Percentiles rank a stretch among this genome's conserved stretches.
Conservation (phyloP, 2,329 filamentous ascomycete genomes). For the Alternaria viburni region DNA sequence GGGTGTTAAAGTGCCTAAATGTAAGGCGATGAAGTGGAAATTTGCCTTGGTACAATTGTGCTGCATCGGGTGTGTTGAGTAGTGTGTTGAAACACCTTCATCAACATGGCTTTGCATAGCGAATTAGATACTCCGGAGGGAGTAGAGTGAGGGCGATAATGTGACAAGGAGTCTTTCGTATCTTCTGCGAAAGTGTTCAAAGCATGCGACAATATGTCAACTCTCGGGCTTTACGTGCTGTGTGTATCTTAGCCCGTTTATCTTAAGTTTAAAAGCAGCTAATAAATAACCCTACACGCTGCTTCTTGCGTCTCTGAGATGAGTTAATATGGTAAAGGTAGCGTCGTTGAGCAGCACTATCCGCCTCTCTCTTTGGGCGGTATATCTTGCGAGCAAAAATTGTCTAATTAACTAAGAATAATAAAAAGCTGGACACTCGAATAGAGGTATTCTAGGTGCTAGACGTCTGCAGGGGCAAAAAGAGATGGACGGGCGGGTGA, state of each 20-base stretch:
- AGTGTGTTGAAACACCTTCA: not conserved
- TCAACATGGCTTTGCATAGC: not conserved
- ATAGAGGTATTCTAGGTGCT: not conserved
- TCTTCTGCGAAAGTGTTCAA: not conserved
- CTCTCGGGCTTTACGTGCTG: not conserved
- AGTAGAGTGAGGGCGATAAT: not conserved
- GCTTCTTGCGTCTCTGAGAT: not conserved
- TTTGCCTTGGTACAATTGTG: not conserved
- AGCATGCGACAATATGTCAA: not conserved
- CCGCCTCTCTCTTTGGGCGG: not conserved
- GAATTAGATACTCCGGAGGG: not conserved
- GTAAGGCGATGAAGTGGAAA: not conserved
- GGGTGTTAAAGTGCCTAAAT: not conserved
- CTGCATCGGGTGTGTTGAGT: not conserved
- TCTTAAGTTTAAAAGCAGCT: not conserved
- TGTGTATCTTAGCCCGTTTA: not conserved
- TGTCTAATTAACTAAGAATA: not conserved
- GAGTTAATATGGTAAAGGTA: not conserved
- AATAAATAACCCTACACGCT: not conserved
- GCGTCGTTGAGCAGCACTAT: not conserved
- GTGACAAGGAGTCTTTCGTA: not conserved
- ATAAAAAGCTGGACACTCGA: not conserved
- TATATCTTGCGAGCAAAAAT: not conserved
- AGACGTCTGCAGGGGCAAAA: not conserved
- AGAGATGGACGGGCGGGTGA: slow-evolving; percentile 33